Conservation (phyloP, 345 rosid genomes). For the Pelargonium nanum region DNA sequence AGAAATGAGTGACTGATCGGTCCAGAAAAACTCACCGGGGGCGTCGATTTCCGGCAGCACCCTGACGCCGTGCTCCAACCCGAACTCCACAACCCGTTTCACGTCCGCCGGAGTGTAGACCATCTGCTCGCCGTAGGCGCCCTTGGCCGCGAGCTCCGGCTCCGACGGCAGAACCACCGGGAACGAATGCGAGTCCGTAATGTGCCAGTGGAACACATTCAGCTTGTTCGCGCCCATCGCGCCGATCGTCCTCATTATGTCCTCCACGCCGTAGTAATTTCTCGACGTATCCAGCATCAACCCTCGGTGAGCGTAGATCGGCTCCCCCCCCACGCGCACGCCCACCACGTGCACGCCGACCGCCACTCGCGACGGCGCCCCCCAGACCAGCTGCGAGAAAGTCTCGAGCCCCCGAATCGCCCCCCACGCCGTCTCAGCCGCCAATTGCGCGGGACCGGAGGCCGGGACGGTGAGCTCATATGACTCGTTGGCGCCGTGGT, state of each 20-base stretch:
- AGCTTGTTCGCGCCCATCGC: conserved; percentile 76
- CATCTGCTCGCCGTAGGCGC: conserved; percentile 58
- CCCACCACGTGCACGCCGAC: conserved; percentile 42
- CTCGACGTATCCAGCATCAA: conserved; percentile 70
- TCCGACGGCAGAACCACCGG: conserved; percentile 70
- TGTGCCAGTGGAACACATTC: conserved; percentile 90
- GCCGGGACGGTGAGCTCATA: conserved; percentile 48
- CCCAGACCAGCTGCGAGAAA: conserved; percentile 78
- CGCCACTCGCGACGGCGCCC: conserved; percentile 33
- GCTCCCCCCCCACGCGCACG: conserved; percentile 40
- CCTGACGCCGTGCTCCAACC: conserved; percentile 70
- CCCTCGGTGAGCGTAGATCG: conserved; percentile 65
- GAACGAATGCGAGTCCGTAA: conserved; percentile 77
- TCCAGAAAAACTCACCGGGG: conserved; percentile 75
- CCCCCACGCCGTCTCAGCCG: conserved; percentile 61
- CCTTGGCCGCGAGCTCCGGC: conserved; percentile 61
- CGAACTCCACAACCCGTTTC: conserved; percentile 41
- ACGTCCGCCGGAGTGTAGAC: conserved; percentile 52
- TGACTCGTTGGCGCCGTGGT: conserved; percentile 62
- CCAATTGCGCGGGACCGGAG: conserved; percentile 22
- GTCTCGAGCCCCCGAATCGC: conserved; percentile 88
- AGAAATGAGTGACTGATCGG: no score
- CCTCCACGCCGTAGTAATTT: conserved; percentile 58
- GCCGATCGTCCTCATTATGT: conserved; percentile 49
- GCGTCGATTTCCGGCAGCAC: conserved; percentile 76